Evolutionary conservation across 1,284 basidiomycete genomes (phyloP).

Genomic region (Fomes fomentarius): DNA sequence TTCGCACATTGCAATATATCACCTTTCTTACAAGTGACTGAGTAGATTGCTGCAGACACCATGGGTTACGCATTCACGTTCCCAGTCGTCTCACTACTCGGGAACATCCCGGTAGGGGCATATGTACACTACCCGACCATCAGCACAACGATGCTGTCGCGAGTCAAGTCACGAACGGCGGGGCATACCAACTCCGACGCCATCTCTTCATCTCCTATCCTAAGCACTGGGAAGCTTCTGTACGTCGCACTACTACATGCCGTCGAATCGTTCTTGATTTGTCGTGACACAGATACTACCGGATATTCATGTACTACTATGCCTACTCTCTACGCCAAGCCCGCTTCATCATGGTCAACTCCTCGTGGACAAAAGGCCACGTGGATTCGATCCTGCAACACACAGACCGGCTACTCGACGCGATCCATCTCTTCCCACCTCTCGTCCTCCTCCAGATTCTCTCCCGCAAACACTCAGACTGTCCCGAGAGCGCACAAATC

Average conservation of each 20-base stretch:
- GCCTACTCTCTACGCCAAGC: slow-evolving; percentile 74
- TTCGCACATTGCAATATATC: slow-evolving; percentile 32
- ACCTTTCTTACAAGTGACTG: neutral
- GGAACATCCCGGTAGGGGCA: slow-evolving; percentile 76
- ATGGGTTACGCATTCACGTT: slow-evolving; percentile 99
- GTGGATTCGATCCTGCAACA: slow-evolving; percentile 74
- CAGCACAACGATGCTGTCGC: slow-evolving; percentile 89
- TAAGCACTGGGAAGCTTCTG: slow-evolving; percentile 76
- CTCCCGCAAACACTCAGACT: slow-evolving; percentile 16
- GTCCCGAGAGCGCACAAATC: slow-evolving; percentile 43
- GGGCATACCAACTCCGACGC: slow-evolving; percentile 71
- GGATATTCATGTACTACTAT: slow-evolving; percentile 86
- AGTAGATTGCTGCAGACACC: slow-evolving; percentile 65
- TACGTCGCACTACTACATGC: too few relatives aligned
- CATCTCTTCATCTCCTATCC: slow-evolving; percentile 62
- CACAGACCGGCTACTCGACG: slow-evolving; percentile 49
- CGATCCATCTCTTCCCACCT: slow-evolving; percentile 39
- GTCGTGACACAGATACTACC: slow-evolving; percentile 93
- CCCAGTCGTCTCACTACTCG: slow-evolving; percentile 71
- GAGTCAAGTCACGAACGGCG: slow-evolving; percentile 65
- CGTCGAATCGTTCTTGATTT: too few relatives aligned
- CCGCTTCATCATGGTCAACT: slow-evolving; percentile 90
- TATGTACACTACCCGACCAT: slow-evolving; percentile 99
- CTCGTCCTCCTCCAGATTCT: slow-evolving; percentile 32
- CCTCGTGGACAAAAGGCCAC: slow-evolving; percentile 92